Base-by-base conservation (phyloP, 495 filamentous ascomycete genomes). In the Aspergillus diversus region DNA sequence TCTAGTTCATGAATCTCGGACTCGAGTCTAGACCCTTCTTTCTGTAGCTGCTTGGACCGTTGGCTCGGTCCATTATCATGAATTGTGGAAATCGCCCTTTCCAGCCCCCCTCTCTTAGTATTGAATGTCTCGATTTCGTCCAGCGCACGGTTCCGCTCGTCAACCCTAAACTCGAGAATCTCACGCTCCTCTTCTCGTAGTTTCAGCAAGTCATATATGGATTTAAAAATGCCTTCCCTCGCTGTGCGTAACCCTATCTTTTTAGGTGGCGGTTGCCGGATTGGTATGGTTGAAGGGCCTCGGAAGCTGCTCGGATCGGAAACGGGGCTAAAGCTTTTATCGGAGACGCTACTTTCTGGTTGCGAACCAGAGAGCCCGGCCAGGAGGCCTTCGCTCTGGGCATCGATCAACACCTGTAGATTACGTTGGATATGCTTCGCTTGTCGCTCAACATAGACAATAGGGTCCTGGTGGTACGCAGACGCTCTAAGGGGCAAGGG, bases 371-470 rank as follows among this genome's bases (percentile, higher is more conserved):
- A 68, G 1, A 86, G 75, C 9, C 86, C 86, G 57, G 82, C 76
- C 4, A 88, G 71, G 42, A 97, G 80, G 32, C 91, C 91, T 42
- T 88, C 84, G 50, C 89, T 88, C 75, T 98, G 94, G 0, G 90
- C 90, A 76, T 98, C 93, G 33, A 98, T 84, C 5, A 97, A 76
- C 32, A 77, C 70, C 73, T 98, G 94, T 5, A 98, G 81, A 51
- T 93, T 87, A 39, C 80, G 80, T 63, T 97, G 88, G 16, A 97
- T 86, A 55, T 80, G 73, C 61, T 73, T 77, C 50, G 76, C 66
- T 57, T 83, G 78, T 15, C 81, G 78, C 32, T 81, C 76, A 55
- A 83, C 68, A 49, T 77, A 69, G 8, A 81, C 52, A 11, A 83
- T 67, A 55, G 79, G 73, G 57, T 82, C 75, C 31, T 77, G 69